Evolutionary conservation across 2,329 filamentous ascomycete genomes (phyloP), one percentile per base, ranked within the genome.

Genomic region (Aspergillus cejpii): DNA sequence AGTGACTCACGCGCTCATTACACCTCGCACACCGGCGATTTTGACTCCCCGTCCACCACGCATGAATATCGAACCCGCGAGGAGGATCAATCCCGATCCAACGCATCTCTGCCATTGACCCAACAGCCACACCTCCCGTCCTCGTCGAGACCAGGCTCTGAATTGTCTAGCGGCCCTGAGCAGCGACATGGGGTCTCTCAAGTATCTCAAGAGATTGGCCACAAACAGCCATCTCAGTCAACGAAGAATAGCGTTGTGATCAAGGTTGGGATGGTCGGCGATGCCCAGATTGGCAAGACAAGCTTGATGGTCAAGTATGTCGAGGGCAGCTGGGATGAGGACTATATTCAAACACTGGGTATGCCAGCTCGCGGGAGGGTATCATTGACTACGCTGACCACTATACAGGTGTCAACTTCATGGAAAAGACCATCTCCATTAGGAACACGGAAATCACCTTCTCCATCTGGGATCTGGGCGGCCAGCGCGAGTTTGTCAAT

Each of bases 301-400:
- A 96, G 90, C 53, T 72, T 98, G 64, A 98, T 98, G 92, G 92
- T 98, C 63, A 98, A 98, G 69, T 98, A 98, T 64, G 92, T 98
- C 44, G 92, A 98, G 72, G 92, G 92, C 48, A 96, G 90, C 70
- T 98, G 92, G 89, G 92, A 98, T 68, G 92, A 98, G 72, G 92
- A 98, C 67, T 98, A 98, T 69, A 98, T 98, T 62, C 92, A 98
- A 72, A 98, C 92, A 17, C 74, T 98, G 36, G 92, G 81, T 84
- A 51, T 34, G 50, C 43, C 6, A 14, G 12, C 11, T 17, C 5
- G 7, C 3, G 21, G 6, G 24, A 44, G 7, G 41, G 14, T 19
- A 24, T 53, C 19, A 40, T 42, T 42, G 29, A 45, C 19, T 27
- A 5, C 56, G 62, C 21, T 61, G n/a, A 41, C 41, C 17, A 11